Evolutionary conservation across 2,329 filamentous ascomycete genomes (phyloP), one percentile per base, ranked within the genome.

Genomic region (Penicillium oxalicum): DNA sequence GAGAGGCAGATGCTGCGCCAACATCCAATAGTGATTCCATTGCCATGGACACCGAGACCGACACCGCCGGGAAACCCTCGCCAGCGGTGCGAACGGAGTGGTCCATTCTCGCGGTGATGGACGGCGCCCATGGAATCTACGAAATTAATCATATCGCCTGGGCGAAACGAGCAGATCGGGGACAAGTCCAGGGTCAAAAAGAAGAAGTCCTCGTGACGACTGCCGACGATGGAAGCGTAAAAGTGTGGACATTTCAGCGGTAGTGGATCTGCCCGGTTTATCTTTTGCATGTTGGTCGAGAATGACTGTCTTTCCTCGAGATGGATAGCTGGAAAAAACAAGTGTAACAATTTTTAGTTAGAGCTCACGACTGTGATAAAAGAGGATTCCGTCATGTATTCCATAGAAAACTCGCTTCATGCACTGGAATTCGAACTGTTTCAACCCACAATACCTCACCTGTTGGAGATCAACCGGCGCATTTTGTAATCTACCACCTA

Each of bases 111-210:
- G 81, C 82, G 0, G 79, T 80, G n/a, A 64, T 87, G 1, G 77
- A 84, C 41, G 84, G 84, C 32, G 88, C 85, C 2, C 93, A 98
- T 66, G 91, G 89, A 0, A 88, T 94, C 2, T 96, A 91, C 63
- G 93, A 98, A 70, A 79, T 97, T 55, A 98, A 98, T 62, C 90
- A 96, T 68, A 79, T 93, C 42, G 83, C 81, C 2, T 98, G 93
- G 93, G 90, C 89, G 56, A 81, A 78, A 59, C 78, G 91, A 49
- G 86, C 82, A 49, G 90, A 95, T 65, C 76, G 63, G 36, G 58
- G 55, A 77, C 43, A 84, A 74, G 1, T 77, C 77, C 63, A 75
- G 71, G 53, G 52, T 7, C 53, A 56, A n/a, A 77, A 57, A n/a
- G 77, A 79, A 1, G 76, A 97, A 71, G 86, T 96, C 66, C 75